phyloP scores from a whole-genome alignment of 441 rosid species.

The Jatropha multifida region DNA sequence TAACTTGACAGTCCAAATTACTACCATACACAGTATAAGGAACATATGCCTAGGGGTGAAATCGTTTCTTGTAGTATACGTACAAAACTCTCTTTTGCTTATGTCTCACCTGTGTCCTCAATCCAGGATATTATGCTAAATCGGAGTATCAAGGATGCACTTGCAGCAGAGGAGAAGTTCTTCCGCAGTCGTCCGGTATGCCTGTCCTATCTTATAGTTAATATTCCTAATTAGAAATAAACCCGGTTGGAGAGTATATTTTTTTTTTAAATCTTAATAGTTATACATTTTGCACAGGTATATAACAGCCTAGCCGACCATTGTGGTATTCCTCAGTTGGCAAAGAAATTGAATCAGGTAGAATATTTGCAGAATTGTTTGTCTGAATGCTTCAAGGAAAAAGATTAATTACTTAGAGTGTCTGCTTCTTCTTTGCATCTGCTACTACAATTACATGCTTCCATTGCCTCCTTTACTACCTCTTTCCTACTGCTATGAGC shows the following conservation, averaged over 20 bases:
- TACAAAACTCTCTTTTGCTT: background rate
- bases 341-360: constrained; percentile 94
- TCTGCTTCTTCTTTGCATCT: background rate
- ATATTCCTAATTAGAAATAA: constrained; percentile 16
- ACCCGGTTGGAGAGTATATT: background rate
- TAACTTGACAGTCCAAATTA: background rate
- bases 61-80: background rate
- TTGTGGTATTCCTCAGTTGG: constrained; percentile 90
- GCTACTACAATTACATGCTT: background rate
- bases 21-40: background rate
- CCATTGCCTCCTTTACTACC: background rate
- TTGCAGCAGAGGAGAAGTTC: constrained; percentile 89
- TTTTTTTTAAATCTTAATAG: background rate
- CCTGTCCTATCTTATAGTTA: constrained; percentile 17
- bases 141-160: constrained; percentile 88
- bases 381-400: constrained; percentile 2
- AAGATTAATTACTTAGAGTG: background rate
- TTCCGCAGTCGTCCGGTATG: constrained; percentile 94
- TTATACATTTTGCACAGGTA: constrained; percentile 39
- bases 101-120: background rate
- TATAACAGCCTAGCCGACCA: constrained; percentile 83
- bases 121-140: constrained; percentile 70
- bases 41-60: background rate
- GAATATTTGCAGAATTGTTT: constrained; percentile 8
- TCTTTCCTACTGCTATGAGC: background rate